Evolutionary conservation across 2,329 filamentous ascomycete genomes (phyloP), one percentile per base, ranked within the genome.

Genomic region (Metarhizium sp.): DNA sequence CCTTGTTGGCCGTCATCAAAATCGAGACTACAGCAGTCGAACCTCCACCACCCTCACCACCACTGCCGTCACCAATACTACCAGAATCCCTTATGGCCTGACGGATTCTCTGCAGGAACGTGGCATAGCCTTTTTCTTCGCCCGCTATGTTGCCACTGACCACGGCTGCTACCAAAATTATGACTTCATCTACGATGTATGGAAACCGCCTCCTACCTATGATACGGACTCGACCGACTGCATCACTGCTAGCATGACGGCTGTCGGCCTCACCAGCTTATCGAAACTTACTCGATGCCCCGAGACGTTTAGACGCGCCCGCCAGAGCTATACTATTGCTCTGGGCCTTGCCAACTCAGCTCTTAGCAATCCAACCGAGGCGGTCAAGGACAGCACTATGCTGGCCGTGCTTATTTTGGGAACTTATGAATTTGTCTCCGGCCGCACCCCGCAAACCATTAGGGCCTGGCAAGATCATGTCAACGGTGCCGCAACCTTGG

Each of bases 381-480:
- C 69, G 10, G 63, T 72, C 61, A 77, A 75, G 60, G 76, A 76
- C 59, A 76, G 71, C 46, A 82, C 79, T 0, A 75, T 82, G 72
- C 74, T 77, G 36, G 74, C 71, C 0, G 74, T 82, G 16, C 70
- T 82, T 50, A 75, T 82, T 49, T 70, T 82, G 6, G 75, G 77
- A 47, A 75, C 79, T 4, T 82, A 78, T 59, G 79, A 82, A 63
- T 78, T 77, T 60, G 70, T 81, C 57, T 75, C 76, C 11, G 77
- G 78, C 16, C 71, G 68, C 20, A 73, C 70, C 6, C 66, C 71
- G 7, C 70, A 73, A 53, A 79, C 77, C 0, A 69, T 80, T 59
- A 66, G 71, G 53, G 76, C 76, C 11, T 82, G 78, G 75, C 73
- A 78, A 56, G 69, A 78, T 53, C 79, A 82, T 60, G 71, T 81